A percentile compares a stretch with the other conserved stretches of the same genome.
phyloP scores from a whole-genome alignment of 2,329 filamentous ascomycete species.

The Diaporthe batatas region DNA sequence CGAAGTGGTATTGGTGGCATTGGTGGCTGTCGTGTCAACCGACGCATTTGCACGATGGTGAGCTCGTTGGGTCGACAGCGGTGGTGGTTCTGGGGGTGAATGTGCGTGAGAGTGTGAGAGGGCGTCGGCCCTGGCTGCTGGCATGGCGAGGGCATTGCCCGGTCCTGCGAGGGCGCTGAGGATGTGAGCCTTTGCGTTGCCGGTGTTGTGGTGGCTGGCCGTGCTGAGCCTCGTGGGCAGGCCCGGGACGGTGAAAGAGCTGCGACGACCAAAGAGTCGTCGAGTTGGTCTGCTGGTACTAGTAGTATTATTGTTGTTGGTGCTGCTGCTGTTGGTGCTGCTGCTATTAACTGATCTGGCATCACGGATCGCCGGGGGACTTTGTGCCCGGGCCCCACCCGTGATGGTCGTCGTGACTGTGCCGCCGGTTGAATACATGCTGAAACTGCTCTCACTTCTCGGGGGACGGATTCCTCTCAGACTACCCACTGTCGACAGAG shows the following conservation, averaged over 20 bases:
- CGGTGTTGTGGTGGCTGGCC: not conserved
- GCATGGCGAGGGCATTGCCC: constrained; percentile 2
- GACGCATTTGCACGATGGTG: constrained; percentile 21
- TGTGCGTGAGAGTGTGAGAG: not conserved
- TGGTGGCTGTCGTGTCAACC: constrained; percentile 24
- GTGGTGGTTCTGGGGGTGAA: not conserved
- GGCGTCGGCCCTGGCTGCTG: constrained; percentile 3
- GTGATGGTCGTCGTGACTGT: constrained; percentile 35
- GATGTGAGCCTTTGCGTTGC: not conserved
- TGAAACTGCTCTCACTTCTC: constrained; percentile 8
- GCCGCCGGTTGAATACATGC: constrained; percentile 17
- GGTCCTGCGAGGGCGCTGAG: constrained; percentile 17
- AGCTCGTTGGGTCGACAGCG: not conserved
- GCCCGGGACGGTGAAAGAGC: constrained; percentile 39
- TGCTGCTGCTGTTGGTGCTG: not conserved
- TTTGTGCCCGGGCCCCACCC: not conserved
- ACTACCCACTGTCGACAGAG: constrained; percentile 37
- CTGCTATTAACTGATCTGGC: not conserved
- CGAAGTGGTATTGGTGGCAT: constrained; percentile 3
- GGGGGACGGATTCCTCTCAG: constrained; percentile 32
- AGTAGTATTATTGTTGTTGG: not conserved
- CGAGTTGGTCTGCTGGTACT: constrained; percentile 7
- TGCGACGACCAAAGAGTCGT: constrained; percentile 37
- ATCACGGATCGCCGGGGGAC: not conserved
- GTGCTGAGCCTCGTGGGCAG: constrained; percentile 31